These are phyloP conservation scores for Trichoderma sp. DNA, from an alignment of 2,329 filamentous ascomycete species.

Conservation along the genomic window DNA sequence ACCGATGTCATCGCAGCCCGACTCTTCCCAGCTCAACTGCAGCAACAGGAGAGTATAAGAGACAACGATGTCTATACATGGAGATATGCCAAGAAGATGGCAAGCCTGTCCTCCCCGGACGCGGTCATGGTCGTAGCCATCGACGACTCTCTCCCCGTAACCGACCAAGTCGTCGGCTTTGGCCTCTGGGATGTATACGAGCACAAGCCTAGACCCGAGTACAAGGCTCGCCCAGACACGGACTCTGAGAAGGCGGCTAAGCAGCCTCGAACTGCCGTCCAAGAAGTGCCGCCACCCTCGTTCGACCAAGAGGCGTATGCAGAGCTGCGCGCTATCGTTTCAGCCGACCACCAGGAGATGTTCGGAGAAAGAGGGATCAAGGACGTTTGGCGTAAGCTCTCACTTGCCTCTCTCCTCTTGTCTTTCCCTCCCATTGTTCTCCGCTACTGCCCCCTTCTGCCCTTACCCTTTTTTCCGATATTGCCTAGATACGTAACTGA, in stretches of 20 bases:
- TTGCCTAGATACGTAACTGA: slow-evolving; percentile 1
- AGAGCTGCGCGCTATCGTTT: slow-evolving; percentile 23
- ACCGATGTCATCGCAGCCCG: slow-evolving; percentile 29
- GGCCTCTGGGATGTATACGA: slow-evolving; percentile 31
- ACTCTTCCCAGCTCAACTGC: slow-evolving; percentile 30
- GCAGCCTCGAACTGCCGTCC: background rate
- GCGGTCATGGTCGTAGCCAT: slow-evolving; percentile 32
- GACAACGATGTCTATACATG: slow-evolving; percentile 27
- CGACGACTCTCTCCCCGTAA: slow-evolving; percentile 21
- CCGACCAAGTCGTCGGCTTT: slow-evolving; percentile 31
- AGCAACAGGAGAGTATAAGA: slow-evolving; percentile 2
- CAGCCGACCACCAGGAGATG: slow-evolving; percentile 17
- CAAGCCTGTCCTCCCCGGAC: slow-evolving; percentile 26
- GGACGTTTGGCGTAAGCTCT: slow-evolving; percentile 31
- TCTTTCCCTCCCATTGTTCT: background rate
- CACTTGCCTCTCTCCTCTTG: too few species aligned
- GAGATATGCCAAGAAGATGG: slow-evolving; percentile 29
- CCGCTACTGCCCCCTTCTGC: too few species aligned
- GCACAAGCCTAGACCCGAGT: too few species aligned
- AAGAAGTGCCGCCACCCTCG: slow-evolving; percentile 19
- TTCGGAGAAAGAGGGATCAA: slow-evolving; percentile 30
- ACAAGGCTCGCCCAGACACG: background rate
- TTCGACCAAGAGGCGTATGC: slow-evolving; percentile 30
- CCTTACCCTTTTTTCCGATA: too few species aligned
- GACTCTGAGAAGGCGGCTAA: slow-evolving; percentile 26